Evolutionary conservation across 257 asterid genomes (phyloP).

Genomic region (Capsicum pubescens): DNA sequence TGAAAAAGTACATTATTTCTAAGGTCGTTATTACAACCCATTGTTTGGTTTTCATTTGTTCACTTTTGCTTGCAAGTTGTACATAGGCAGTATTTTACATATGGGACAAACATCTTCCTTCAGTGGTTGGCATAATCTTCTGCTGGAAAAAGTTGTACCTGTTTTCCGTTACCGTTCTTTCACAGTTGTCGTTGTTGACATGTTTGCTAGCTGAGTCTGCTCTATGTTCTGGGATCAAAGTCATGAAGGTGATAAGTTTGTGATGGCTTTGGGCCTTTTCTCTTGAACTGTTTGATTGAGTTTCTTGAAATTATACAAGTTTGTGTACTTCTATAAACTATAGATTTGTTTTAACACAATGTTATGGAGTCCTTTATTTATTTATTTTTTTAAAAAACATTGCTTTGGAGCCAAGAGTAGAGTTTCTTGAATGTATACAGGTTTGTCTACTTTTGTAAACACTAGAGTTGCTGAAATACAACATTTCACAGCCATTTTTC

Average conservation of each 20-base stretch:
- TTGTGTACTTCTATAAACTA: background rate
- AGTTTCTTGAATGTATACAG: background rate
- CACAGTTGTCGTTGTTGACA: conserved; percentile 10
- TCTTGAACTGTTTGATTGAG: background rate
- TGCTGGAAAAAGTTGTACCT: background rate
- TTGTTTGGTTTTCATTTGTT: background rate
- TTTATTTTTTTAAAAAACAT: background rate
- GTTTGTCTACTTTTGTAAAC: background rate
- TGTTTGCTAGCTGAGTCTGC: background rate
- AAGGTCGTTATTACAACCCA: background rate
- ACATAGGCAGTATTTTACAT: background rate
- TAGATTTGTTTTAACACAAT: background rate
- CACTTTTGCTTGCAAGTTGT: conserved; percentile 23
- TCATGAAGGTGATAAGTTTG: background rate
- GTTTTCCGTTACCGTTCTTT: background rate
- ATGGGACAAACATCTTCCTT: background rate
- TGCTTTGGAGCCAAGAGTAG: background rate
- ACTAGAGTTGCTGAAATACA: background rate
- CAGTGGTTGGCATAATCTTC: background rate
- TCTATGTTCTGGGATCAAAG: background rate
- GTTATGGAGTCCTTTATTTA: too few species aligned
- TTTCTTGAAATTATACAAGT: background rate
- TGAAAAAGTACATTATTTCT: background rate
- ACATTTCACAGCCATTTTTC: background rate
- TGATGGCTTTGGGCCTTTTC: conserved; percentile 2